phyloP scores from a whole-genome alignment of 2,329 filamentous ascomycete genomes.

The Magnaporthiopsis poae region DNA sequence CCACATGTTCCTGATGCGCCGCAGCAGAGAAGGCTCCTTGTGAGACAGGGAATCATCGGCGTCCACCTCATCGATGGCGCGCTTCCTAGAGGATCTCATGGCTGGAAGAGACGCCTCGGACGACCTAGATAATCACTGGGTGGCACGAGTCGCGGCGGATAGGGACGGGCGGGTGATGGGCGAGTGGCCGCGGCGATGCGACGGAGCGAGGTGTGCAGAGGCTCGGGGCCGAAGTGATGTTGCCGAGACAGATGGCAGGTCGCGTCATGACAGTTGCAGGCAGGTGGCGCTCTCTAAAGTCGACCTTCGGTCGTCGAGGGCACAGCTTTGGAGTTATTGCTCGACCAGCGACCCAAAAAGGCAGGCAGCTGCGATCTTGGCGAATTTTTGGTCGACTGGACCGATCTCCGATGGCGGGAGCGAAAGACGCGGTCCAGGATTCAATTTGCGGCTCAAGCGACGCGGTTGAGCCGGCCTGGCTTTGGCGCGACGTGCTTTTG shows the following conservation, averaged over 20 bases:
- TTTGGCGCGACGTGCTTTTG: neutral
- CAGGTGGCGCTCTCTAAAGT: neutral
- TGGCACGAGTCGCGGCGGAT: too few relatives aligned
- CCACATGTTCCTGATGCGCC: constrained; percentile 79
- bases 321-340: neutral
- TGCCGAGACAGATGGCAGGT: neutral
- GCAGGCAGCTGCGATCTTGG: too few relatives aligned
- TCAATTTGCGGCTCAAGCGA: neutral
- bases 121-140: neutral
- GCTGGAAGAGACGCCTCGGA: neutral
- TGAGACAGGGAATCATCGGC: constrained; percentile 19
- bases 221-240: neutral
- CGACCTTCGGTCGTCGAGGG: neutral
- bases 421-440: constrained; percentile 1
- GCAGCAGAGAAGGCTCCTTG: constrained; percentile 37
- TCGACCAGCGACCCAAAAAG: neutral
- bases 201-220: neutral
- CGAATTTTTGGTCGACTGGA: neutral
- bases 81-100: constrained; percentile 40
- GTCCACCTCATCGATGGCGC: constrained; percentile 35
- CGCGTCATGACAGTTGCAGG: neutral
- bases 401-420: neutral
- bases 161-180: too few relatives aligned
- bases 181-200: neutral
- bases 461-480: neutral